phyloP scores from a whole-genome alignment of 106 monocot species.

The Dioscorea zingiberensis region DNA sequence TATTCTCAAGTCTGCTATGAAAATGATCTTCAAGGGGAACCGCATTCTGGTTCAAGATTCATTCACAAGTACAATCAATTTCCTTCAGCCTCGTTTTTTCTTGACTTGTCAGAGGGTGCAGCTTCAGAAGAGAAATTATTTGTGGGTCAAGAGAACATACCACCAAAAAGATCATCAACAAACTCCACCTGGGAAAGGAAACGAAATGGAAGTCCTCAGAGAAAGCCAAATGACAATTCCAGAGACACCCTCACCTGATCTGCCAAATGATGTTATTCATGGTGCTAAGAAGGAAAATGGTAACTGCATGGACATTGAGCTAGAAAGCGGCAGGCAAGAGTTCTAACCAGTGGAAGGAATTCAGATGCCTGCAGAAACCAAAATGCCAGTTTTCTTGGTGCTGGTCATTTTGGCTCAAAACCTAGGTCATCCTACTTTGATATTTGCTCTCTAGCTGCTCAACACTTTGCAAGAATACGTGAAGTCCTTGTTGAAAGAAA shows the following conservation, averaged over 20 bases:
- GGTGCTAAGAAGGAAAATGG: conserved; percentile 68
- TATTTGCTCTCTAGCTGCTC: conserved; percentile 79
- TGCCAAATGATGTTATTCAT: conserved; percentile 41
- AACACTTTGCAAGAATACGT: conserved; percentile 82
- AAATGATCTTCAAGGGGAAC: conserved; percentile 19
- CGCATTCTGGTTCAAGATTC: conserved; percentile 17
- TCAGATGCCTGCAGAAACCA: conserved; percentile 35
- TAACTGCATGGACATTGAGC: conserved; percentile 42
- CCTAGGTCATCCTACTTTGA: conserved; percentile 74
- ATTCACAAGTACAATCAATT: conserved; percentile 29
- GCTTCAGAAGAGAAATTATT: conserved; percentile 18
- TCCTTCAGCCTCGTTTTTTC: conserved; percentile 25
- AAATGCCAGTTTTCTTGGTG: conserved; percentile 29
- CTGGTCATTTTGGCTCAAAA: conserved; percentile 38
- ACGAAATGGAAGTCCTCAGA: conserved; percentile 54
- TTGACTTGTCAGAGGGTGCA: conserved; percentile 59
- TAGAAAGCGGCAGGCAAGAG: conserved; percentile 79
- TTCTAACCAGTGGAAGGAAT: conserved; percentile 29
- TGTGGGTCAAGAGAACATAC: conserved; percentile 73
- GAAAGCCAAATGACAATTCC: conserved; percentile 96
- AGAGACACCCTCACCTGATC: conserved; percentile 96
- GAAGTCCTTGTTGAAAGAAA: conserved; percentile 94
- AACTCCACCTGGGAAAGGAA: conserved; percentile 58
- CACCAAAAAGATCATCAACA: conserved; percentile 67
- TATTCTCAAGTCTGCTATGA: conserved; percentile 84